Evolutionary conservation across 2,329 filamentous ascomycete genomes (phyloP).

Genomic region (Cladosporium velox): DNA sequence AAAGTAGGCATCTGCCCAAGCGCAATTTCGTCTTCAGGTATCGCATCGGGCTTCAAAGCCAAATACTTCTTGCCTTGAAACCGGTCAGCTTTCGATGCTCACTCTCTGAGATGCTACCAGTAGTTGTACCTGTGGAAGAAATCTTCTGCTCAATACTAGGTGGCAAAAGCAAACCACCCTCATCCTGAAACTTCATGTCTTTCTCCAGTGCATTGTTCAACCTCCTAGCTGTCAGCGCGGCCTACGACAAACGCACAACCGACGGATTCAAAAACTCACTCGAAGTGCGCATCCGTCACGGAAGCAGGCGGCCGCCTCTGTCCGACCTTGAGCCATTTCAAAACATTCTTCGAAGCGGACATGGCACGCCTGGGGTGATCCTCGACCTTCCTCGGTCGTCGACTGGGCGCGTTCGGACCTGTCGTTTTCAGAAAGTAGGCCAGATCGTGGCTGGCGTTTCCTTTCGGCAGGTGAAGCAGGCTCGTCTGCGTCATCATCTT

Average conservation of each 20-base stretch:
- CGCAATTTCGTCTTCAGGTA: not conserved
- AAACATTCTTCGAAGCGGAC: conserved; percentile 34
- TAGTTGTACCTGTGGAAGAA: conserved; percentile 36
- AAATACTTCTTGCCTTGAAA: conserved; percentile 32
- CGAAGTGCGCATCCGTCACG: conserved; percentile 11
- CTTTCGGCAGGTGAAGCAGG: conserved; percentile 31
- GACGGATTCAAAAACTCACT: conserved; percentile 9
- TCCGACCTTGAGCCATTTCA: conserved; percentile 35
- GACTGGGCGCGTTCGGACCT: conserved; percentile 36
- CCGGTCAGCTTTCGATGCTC: conserved; percentile 14
- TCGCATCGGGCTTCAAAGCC: conserved; percentile 27
- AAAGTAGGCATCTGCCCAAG: not conserved
- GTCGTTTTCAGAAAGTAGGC: conserved; percentile 43
- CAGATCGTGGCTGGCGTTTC: conserved; percentile 38
- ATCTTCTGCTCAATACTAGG: conserved; percentile 37
- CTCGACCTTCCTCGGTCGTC: conserved; percentile 34
- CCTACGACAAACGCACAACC: not conserved
- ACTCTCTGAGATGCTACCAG: not conserved
- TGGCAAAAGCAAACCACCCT: conserved; percentile 35
- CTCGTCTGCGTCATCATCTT: conserved; percentile 38
- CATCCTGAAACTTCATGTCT: conserved; percentile 26
- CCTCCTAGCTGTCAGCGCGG: not conserved
- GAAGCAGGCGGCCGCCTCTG: conserved; percentile 21
- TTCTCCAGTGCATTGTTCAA: conserved; percentile 14
- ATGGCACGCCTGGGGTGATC: conserved; percentile 29